Percentiles rank a stretch among this genome's conserved stretches.
These are phyloP conservation scores for Oenanthe javanica DNA, from an alignment of 140 eudicot genomes.

Conservation along the genomic window DNA sequence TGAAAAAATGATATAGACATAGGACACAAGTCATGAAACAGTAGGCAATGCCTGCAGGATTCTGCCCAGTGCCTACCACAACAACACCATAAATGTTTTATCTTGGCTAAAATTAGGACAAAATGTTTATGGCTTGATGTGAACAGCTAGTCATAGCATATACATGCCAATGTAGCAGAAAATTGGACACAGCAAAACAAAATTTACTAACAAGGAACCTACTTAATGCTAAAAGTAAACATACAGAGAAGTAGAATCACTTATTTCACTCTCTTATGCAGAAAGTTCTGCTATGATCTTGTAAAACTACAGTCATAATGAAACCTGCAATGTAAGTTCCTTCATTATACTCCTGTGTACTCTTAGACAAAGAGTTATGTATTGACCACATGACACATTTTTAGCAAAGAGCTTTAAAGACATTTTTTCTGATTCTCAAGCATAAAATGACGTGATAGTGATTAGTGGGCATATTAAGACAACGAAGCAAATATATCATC, in stretches of 20 bases:
- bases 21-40: not conserved
- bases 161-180: not conserved
- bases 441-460: not conserved
- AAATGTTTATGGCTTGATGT: not conserved
- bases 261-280: not conserved
- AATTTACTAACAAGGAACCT: not conserved
- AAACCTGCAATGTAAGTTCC: not conserved
- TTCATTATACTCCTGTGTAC: not conserved
- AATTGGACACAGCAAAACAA: not conserved
- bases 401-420: not conserved
- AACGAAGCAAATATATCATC: not conserved
- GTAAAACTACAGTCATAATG: not conserved
- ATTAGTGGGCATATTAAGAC: not conserved
- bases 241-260: not conserved
- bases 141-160: not conserved
- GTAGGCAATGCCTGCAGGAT: not conserved
- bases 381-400: not conserved
- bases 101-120: not conserved
- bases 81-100: not conserved
- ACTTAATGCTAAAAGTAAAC: not conserved
- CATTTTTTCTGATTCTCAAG: not conserved
- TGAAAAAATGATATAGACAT: not conserved
- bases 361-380: not conserved
- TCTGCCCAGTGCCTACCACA: not conserved
- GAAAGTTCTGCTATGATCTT: not conserved